Percentiles rank a stretch among this genome's conserved stretches.
These are phyloP conservation scores for Colletotrichum plurivorum DNA, from an alignment of 2,329 filamentous ascomycete species.

Conservation along the genomic window DNA sequence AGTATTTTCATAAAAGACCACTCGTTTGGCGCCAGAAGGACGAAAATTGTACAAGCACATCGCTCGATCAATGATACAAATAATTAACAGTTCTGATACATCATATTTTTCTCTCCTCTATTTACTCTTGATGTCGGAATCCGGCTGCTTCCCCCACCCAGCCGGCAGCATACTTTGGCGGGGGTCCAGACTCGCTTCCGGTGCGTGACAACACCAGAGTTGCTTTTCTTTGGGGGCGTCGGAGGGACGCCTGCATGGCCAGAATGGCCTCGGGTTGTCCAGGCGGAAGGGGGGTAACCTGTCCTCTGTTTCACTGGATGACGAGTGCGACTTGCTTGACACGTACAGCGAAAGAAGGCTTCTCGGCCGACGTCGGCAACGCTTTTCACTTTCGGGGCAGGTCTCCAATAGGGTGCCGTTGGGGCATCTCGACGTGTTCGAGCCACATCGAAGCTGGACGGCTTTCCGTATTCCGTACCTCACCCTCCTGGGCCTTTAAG, in stretches of 20 bases:
- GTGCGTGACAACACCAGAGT: slow-evolving; percentile 2
- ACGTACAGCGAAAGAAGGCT: slow-evolving; percentile 5
- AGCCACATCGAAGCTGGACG: neutral
- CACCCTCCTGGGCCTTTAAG: neutral
- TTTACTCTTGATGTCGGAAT: too few relatives aligned
- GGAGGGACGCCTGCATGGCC: slow-evolving; percentile 28
- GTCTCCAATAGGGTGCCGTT: slow-evolving; percentile 5
- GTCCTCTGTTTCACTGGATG: slow-evolving; percentile 32
- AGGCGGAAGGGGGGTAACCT: slow-evolving; percentile 15
- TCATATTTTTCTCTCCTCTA: slow-evolving; percentile 5
- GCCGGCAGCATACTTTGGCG: neutral
- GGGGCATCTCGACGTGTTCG: neutral
- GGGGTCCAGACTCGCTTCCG: slow-evolving; percentile 9
- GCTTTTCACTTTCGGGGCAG: neutral
- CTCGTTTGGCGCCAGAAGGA: too few relatives aligned
- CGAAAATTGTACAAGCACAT: too few relatives aligned
- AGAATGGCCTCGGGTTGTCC: slow-evolving; percentile 9
- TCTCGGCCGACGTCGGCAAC: neutral
- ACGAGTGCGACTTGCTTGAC: slow-evolving; percentile 13
- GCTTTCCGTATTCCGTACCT: neutral
- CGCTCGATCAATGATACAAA: too few relatives aligned
- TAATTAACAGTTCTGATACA: neutral
- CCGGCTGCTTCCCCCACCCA: neutral
- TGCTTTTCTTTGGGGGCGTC: neutral
- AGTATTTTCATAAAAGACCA: too few relatives aligned